Conservation (phyloP, 2,329 filamentous ascomycete genomes). For the Madurella fahalii region DNA sequence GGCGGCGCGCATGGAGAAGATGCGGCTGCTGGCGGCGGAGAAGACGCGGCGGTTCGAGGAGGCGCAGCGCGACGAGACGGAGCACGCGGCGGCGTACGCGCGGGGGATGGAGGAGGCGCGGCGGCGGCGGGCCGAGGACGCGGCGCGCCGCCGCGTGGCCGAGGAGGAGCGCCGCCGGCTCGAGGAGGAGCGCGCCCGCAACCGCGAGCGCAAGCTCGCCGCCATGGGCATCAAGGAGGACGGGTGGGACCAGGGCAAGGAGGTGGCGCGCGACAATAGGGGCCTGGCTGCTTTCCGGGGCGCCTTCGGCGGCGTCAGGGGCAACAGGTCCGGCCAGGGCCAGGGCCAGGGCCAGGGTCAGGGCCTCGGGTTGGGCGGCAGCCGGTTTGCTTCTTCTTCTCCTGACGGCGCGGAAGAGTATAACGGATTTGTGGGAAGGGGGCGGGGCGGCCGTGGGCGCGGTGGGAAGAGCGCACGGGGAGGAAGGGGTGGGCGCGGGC, state of each 20-base stretch:
- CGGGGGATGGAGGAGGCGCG: conserved; percentile 54
- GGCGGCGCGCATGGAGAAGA: conserved; percentile 56
- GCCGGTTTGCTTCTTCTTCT: conserved; percentile 36
- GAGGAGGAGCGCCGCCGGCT: conserved; percentile 50
- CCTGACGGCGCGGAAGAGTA: conserved; percentile 26
- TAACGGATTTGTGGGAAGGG: conserved; percentile 17
- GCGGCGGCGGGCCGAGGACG: conserved; percentile 48
- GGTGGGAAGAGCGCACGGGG: conserved; percentile 30
- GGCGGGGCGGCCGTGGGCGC: conserved; percentile 12
- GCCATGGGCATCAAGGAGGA: conserved; percentile 52
- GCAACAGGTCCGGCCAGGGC: conserved; percentile 23
- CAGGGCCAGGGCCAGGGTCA: conserved; percentile 27
- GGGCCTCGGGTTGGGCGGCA: conserved; percentile 41
- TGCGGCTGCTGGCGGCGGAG: conserved; percentile 55
- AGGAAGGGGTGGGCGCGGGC: conserved; percentile 33
- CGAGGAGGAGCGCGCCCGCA: conserved; percentile 58
- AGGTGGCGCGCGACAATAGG: conserved; percentile 33
- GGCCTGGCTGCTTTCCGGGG: conserved; percentile 36
- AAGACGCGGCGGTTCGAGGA: conserved; percentile 57
- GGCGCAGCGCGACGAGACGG: conserved; percentile 53
- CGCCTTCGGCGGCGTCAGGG: conserved; percentile 35
- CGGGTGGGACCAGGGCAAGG: conserved; percentile 58
- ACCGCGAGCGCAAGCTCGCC: conserved; percentile 57
- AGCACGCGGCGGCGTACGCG: conserved; percentile 52
- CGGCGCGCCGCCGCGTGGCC: conserved; percentile 46